These are phyloP conservation scores for Colletotrichum viniferum DNA, from an alignment of 2,329 filamentous ascomycete genomes.

Conservation along the genomic window DNA sequence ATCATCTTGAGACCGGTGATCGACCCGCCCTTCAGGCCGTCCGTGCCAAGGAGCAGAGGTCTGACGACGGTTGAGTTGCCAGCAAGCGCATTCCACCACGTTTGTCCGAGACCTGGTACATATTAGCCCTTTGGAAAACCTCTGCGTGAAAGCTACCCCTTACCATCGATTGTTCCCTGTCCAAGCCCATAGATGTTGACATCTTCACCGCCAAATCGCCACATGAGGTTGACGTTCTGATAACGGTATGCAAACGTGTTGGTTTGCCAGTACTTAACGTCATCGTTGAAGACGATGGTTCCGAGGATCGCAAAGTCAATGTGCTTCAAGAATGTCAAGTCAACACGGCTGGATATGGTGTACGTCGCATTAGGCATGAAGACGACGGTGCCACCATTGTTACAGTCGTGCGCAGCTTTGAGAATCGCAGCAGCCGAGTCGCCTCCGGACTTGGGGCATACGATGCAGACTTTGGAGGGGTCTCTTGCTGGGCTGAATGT, in stretches of 20 bases:
- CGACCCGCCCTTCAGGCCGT: neutral
- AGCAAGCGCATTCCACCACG: neutral
- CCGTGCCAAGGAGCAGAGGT: neutral
- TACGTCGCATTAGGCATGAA: conserved; percentile 57
- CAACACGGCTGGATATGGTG: conserved; percentile 65
- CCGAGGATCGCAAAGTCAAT: conserved; percentile 64
- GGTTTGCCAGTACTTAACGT: conserved; percentile 71
- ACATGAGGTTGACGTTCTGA: conserved; percentile 61
- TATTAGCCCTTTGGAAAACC: fast-evolving
- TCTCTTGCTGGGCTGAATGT: neutral
- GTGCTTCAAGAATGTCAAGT: conserved; percentile 66
- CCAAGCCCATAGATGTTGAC: conserved; percentile 68
- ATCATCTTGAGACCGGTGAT: conserved; percentile 39
- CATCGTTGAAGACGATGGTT: conserved; percentile 65
- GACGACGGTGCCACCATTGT: conserved; percentile 65
- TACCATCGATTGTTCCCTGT: neutral
- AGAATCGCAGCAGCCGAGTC: conserved; percentile 47
- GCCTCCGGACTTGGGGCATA: neutral
- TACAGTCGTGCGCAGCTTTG: conserved; percentile 60
- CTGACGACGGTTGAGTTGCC: neutral
- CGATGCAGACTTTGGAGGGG: neutral
- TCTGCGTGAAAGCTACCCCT: neutral
- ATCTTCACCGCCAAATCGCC: conserved; percentile 33
- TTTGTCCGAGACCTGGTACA: neutral
- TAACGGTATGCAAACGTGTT: conserved; percentile 67